Base-by-base conservation (phyloP, 768 basidiomycete species). In the Peribolospora kevripleyi region DNA sequence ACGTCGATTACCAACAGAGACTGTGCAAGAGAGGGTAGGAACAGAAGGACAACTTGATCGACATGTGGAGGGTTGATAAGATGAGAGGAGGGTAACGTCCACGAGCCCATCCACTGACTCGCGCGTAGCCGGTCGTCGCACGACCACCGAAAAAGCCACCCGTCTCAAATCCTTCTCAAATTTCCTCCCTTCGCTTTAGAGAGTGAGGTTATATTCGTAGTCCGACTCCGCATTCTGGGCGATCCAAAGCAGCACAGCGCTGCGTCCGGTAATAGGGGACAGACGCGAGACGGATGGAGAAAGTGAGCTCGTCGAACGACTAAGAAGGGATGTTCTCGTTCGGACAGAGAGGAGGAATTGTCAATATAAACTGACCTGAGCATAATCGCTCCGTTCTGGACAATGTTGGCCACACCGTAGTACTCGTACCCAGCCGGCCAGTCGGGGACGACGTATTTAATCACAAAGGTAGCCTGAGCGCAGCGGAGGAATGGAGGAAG, bases 401-500 rank as follows among this genome's bases (percentile, higher is more conserved):
- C 80, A n/a, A 97, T 86, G 67, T 87, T 90, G 49, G 87, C 85
- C 58, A 86, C 84, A 25, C 91, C 91, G 66, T 88, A 95, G 68
- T 87, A 90, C 36, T 76, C 75, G 68, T 60, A 88, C 64, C 79
- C 78, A 56, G 82, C 78, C 0, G 75, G 67, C 63, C 82, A 85
- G 39, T 72, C 73, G 5, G 76, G 72, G 43, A 95, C 68, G 61
- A 88, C 66, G 64, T 97, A 97, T 68, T 95, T 95, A 64, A 97
- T 73, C 53, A 95, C 78, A 42, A 91, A 72, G 7, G 93, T 73
- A 10, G 82, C 81, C 90, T 95, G 65, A 2, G 41, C 10, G 11
- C 14, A 46, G 53, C 5, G n/a, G 8, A 3, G 41, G 7, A 9
- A 8, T 42, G 43, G 3, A 41, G 52, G 41, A 38, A 50, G 10